Evolutionary conservation across 495 filamentous ascomycete species (phyloP), one percentile per base, ranked within the genome.

Genomic region (Penicillium arizonense): DNA sequence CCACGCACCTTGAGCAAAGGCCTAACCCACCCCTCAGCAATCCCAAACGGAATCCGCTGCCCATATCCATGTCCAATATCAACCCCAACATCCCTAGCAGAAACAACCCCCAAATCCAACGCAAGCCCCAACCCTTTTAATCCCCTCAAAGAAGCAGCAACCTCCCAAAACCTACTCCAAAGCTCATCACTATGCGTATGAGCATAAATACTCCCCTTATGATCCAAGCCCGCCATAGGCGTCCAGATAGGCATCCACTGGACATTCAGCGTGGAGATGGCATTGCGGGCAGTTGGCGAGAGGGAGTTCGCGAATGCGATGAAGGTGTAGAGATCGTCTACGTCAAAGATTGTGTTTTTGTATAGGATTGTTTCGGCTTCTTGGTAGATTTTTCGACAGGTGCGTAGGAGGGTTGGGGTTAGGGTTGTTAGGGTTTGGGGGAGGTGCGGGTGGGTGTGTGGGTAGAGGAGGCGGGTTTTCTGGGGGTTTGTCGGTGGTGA

Each of bases 321-420:
- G 47, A 75, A 72, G 24, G 73, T 75, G 46, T 69, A 64, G 1
- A 76, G 59, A 55, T 76, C 73, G 47, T 76, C 73, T 2, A 71
- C 63, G 48, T 76, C 73, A 47, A 75, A 73, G 36, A 50, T 52
- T 3, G 57, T 34, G 34, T 50, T 50, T 24, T 32, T 35, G 56
- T 77, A 77, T 8, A 72, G 64, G 11, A 67, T 45, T 4, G 53
- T 26, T 14, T 64, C 56, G 4, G 72, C 56, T 51, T 79, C 76
- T 59, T 58, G 55, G 62, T 78, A 72, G 56, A 78, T 64, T 24
- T 65, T 53, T 8, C 67, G 69, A 53, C 75, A 76, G 47, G 71
- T 74, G 5, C 60, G 66, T 6, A 78, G 68, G 10, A 79, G 66
- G 3, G 64, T 20, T 13, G 28, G 55, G 21, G 13, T 57, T 42